These are phyloP conservation scores for Aspergillus hortae DNA, from an alignment of 2,329 filamentous ascomycete genomes.

Conservation along the genomic window DNA sequence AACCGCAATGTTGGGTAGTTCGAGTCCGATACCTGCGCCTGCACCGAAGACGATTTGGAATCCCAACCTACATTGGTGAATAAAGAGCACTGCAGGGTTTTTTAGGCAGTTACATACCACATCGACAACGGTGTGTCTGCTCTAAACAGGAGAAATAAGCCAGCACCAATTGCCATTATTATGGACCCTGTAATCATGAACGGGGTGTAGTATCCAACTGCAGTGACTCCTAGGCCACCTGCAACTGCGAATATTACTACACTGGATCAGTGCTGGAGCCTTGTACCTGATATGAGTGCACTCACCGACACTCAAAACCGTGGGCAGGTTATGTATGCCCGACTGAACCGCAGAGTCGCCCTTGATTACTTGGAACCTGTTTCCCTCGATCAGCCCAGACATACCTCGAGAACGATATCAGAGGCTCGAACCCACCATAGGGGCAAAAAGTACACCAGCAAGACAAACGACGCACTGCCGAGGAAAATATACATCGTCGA, in stretches of 20 bases:
- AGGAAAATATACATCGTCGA: conserved; percentile 7
- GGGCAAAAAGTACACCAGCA: conserved; percentile 14
- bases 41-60: conserved; percentile 9
- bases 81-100: too few species aligned
- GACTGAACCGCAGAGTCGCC: conserved; percentile 1
- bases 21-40: conserved; percentile 3
- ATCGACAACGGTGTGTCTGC: not conserved
- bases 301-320: conserved; percentile 2
- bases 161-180: not conserved
- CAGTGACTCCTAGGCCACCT: conserved; percentile 1
- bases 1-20: conserved; percentile 23
- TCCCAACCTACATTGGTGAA: not conserved
- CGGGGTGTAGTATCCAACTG: conserved; percentile 1
- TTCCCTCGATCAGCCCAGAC: too few species aligned
- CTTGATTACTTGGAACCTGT: conserved; percentile 11
- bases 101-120: not conserved
- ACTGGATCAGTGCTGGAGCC: too few species aligned
- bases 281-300: not conserved
- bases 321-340: conserved; percentile 3
- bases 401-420: not conserved
- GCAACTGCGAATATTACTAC: conserved; percentile 9
- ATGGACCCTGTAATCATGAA: conserved; percentile 4
- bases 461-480: conserved; percentile 1
- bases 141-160: not conserved
- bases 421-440: conserved; percentile 4